phyloP scores from a whole-genome alignment of 371 early-diverging fungal species.

The Zancudomyces culisetae region DNA sequence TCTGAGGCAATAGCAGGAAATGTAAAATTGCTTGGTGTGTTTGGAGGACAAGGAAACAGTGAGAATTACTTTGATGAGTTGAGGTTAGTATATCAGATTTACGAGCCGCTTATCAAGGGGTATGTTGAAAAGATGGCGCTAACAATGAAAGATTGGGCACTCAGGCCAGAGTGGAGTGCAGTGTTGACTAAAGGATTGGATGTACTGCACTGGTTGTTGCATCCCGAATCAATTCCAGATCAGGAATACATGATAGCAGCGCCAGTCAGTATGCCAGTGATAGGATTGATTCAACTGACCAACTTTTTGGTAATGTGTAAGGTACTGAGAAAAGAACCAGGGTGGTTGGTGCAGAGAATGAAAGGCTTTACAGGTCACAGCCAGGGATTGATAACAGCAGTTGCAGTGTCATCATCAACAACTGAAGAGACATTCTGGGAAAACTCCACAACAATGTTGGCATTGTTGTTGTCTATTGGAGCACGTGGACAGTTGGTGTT shows the following conservation, averaged over 20 bases:
- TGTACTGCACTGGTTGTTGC: conserved; percentile 70
- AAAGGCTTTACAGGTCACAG: conserved; percentile 81
- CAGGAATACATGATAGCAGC: conserved; percentile 64
- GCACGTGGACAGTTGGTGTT: conserved; percentile 69
- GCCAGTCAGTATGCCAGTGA: conserved; percentile 71
- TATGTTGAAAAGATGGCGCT: conserved; percentile 56
- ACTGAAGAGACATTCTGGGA: conserved; percentile 59
- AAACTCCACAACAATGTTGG: conserved; percentile 72
- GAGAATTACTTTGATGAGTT: conserved; percentile 90
- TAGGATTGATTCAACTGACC: conserved; percentile 52
- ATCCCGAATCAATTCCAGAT: conserved; percentile 68
- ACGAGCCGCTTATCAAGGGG: conserved; percentile 57
- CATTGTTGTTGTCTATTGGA: conserved; percentile 79
- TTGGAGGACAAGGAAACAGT: conserved; percentile 93
- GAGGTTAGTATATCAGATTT: conserved; percentile 55
- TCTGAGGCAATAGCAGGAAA: conserved; percentile 6
- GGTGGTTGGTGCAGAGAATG: conserved; percentile 27
- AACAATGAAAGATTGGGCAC: conserved; percentile 47
- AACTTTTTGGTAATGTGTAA: conserved; percentile 42
- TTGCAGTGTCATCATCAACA: conserved; percentile 63
- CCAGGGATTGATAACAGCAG: conserved; percentile 84
- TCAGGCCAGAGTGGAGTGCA: conserved; percentile 42
- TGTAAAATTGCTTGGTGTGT: conserved; percentile 52
- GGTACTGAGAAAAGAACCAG: conserved; percentile 29
- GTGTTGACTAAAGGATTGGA: conserved; percentile 68